These are phyloP conservation scores for Coemansia sp. DNA, from an alignment of 192 early-diverging fungal species.

Conservation along the genomic window DNA sequence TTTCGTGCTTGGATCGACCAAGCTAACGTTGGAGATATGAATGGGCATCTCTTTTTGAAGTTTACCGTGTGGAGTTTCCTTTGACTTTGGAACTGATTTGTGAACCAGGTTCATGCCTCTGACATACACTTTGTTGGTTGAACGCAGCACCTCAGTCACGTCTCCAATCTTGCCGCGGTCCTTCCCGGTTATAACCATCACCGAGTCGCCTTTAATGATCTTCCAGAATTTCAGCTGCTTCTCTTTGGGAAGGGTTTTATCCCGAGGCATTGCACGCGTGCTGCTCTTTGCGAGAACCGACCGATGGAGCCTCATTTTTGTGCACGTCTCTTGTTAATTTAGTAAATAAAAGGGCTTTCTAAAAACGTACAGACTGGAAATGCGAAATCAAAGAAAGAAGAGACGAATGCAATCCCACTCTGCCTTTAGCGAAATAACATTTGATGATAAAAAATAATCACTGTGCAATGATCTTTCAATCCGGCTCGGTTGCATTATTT, in stretches of 20 bases:
- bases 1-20: conserved; percentile 66
- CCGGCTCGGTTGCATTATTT: neutral
- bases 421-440: neutral
- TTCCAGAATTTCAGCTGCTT: conserved; percentile 61
- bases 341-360: neutral
- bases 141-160: conserved; percentile 61
- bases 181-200: conserved; percentile 64
- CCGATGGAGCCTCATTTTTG: conserved; percentile 37
- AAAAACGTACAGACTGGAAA: neutral
- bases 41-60: conserved; percentile 70
- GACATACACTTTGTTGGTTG: conserved; percentile 65
- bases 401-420: neutral
- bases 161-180: conserved; percentile 65
- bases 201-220: conserved; percentile 62
- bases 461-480: neutral
- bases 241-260: conserved; percentile 43
- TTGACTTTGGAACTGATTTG: conserved; percentile 62
- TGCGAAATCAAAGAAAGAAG: neutral
- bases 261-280: conserved; percentile 29
- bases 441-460: neutral
- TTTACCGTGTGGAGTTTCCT: conserved; percentile 57
- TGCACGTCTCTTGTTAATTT: neutral
- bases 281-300: conserved; percentile 35
- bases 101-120: conserved; percentile 59
- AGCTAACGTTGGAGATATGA: conserved; percentile 65